A percentile compares a stretch with the other conserved stretches of the same genome.
These are phyloP conservation scores for Skeletonema potamos DNA, from an alignment of 108 stramenopile species.

Conservation along the genomic window DNA sequence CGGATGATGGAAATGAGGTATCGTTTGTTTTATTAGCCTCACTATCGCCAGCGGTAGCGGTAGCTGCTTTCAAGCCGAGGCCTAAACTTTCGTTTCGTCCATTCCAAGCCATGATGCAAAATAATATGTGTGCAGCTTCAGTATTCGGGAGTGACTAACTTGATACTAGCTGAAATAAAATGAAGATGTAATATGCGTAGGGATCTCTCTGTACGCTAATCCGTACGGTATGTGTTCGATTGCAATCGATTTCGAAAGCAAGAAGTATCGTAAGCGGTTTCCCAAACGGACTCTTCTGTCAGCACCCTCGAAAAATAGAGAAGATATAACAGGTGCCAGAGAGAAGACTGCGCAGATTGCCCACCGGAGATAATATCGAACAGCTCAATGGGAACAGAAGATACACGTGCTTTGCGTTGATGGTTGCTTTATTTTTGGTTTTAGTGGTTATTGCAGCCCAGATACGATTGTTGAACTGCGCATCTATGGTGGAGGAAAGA, in stretches of 20 bases:
- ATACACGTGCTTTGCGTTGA: background rate
- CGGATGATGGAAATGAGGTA: background rate
- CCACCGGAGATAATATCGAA: background rate
- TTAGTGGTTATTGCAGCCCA: background rate
- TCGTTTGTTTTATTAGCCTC: background rate
- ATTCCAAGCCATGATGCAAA: slow-evolving; percentile 29
- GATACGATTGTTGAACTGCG: background rate
- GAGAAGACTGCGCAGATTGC: background rate
- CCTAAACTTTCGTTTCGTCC: slow-evolving; percentile 37
- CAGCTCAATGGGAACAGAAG: background rate
- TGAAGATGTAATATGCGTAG: slow-evolving; percentile 2
- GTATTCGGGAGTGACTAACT: background rate
- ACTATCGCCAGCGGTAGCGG: background rate
- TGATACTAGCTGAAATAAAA: background rate
- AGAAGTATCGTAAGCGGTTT: background rate
- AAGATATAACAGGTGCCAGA: background rate
- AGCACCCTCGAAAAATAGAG: background rate
- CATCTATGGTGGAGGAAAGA: background rate
- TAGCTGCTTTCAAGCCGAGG: slow-evolving; percentile 4
- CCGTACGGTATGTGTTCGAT: too few relatives aligned
- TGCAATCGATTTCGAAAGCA: background rate
- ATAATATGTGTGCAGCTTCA: background rate
- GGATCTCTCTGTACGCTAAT: background rate
- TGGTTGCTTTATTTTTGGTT: background rate
- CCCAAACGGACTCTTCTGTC: background rate